A percentile compares a stretch with the other conserved stretches of the same genome.
Conservation (phyloP, 345 rosid genomes). For the Gossypium anomalum region DNA sequence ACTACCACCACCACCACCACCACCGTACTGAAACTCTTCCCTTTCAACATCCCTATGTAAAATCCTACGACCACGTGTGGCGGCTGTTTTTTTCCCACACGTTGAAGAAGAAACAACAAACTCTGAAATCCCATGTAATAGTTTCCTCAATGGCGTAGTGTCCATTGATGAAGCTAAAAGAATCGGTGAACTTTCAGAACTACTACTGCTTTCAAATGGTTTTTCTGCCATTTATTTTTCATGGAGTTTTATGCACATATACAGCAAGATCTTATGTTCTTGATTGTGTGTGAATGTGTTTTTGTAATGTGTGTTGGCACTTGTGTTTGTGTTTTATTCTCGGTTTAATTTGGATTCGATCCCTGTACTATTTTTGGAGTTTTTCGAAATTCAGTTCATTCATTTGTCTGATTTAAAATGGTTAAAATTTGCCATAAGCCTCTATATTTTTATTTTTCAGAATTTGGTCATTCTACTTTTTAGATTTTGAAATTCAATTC, state of each 20-base stretch:
- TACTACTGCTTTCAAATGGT: constrained; percentile 4
- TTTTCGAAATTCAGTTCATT: too few relatives aligned
- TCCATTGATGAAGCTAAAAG: constrained; percentile 26
- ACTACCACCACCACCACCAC: constrained; percentile 17
- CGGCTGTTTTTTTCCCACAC: constrained; percentile 38
- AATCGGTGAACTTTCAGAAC: constrained; percentile 25
- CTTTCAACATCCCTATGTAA: constrained; percentile 61
- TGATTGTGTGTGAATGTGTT: not conserved
- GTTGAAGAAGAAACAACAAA: constrained; percentile 31
- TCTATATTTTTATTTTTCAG: too few relatives aligned
- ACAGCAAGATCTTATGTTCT: constrained; percentile 11
- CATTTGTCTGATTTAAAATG: too few relatives aligned
- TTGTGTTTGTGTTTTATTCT: too few relatives aligned
- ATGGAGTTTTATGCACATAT: not conserved
- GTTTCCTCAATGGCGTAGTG: constrained; percentile 25
- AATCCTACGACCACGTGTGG: constrained; percentile 46
- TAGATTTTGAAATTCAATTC: too few relatives aligned
- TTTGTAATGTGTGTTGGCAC: not conserved
- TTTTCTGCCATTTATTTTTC: constrained; percentile 19
- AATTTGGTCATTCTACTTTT: too few relatives aligned
- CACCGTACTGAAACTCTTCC: constrained; percentile 69
- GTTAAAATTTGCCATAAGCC: too few relatives aligned
- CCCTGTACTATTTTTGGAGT: too few relatives aligned
- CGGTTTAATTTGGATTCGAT: too few relatives aligned
- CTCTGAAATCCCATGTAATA: constrained; percentile 45